Conservation (phyloP, 192 early-diverging fungal species). For the Backusella australiensis region DNA sequence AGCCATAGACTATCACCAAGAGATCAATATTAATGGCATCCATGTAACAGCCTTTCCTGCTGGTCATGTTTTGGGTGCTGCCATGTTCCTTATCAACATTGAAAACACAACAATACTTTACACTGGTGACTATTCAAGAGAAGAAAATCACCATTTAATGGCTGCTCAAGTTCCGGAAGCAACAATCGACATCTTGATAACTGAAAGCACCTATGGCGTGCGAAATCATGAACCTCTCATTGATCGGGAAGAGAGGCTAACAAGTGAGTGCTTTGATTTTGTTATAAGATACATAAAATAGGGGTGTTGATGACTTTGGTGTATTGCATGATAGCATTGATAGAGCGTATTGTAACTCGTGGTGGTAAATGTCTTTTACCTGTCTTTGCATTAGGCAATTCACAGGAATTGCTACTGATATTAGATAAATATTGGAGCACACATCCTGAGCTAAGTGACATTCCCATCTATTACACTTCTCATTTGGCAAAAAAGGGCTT, state of each 20-base stretch:
- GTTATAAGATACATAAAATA: background rate
- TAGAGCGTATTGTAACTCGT: conserved; percentile 79
- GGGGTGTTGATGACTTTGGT: background rate
- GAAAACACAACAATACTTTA: conserved; percentile 88
- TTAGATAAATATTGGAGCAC: conserved; percentile 96
- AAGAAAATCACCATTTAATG: conserved; percentile 98
- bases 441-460: conserved; percentile 79
- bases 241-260: conserved; percentile 88
- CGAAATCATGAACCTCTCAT: conserved; percentile 93
- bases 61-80: conserved; percentile 97
- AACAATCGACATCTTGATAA: conserved; percentile 88
- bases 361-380: conserved; percentile 94
- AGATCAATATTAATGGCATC: conserved; percentile 91
- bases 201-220: conserved; percentile 96
- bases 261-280: conserved; percentile 40
- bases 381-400: conserved; percentile 93
- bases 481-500: conserved; percentile 93
- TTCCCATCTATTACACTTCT: conserved; percentile 96
- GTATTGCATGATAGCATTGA: conserved; percentile 36
- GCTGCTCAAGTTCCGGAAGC: conserved; percentile 88
- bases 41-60: conserved; percentile 95
- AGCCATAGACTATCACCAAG: conserved; percentile 94
- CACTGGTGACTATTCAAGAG: conserved; percentile 98
- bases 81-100: conserved; percentile 94
- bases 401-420: conserved; percentile 95